Conservation (phyloP, 2,329 filamentous ascomycete genomes). For the Colletotrichum endophyticum region DNA sequence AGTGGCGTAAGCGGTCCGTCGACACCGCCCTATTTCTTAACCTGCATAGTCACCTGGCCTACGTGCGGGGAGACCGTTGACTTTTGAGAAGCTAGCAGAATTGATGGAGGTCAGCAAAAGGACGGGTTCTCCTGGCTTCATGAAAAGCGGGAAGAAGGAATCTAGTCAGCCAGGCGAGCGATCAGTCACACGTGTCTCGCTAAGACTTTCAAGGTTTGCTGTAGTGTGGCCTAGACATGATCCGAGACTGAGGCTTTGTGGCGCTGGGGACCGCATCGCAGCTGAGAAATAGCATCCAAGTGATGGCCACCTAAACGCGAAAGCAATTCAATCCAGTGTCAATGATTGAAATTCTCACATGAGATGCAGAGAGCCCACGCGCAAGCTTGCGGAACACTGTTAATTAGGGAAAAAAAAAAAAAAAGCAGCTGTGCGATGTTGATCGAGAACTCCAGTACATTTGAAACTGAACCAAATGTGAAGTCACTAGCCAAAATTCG, state of each 20-base stretch:
- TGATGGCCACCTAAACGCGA: rapidly evolving
- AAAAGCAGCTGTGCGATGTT: rapidly evolving
- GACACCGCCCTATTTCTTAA: background rate
- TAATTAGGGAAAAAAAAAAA: background rate
- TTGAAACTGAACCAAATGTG: rapidly evolving
- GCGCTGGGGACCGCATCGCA: rapidly evolving
- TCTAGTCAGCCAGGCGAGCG: background rate
- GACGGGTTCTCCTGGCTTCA: background rate
- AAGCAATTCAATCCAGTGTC: background rate
- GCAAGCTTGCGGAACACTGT: background rate
- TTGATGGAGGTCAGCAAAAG: background rate
- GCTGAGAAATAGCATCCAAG: background rate
- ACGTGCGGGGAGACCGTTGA: background rate
- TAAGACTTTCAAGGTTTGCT: background rate
- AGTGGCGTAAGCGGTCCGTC: background rate
- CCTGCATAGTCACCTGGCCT: background rate
- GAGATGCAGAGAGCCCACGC: background rate
- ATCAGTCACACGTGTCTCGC: background rate
- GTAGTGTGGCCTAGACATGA: background rate
- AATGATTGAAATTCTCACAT: rapidly evolving
- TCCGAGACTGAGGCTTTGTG: background rate
- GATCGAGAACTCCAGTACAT: background rate
- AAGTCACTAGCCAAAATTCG: background rate
- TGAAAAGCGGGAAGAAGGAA: background rate
- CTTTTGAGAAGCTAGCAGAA: background rate